Evolutionary conservation across 2,329 filamentous ascomycete genomes (phyloP), one percentile per base, ranked within the genome.

Genomic region (Pseudogymnoascus sp.): DNA sequence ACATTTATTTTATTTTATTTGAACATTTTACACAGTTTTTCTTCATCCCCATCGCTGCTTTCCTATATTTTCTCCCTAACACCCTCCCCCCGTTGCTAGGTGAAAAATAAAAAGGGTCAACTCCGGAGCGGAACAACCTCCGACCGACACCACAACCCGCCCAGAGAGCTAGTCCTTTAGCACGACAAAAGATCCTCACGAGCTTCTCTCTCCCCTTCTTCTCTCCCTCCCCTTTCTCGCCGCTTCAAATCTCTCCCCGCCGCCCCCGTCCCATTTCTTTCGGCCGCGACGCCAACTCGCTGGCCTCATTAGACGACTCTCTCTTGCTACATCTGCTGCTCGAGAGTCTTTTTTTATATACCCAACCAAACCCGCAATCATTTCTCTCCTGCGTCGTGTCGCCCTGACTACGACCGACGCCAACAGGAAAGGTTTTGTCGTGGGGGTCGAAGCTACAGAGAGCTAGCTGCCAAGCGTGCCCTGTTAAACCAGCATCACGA

Each of bases 141-240:
- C 21, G 42, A 47, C 42, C 42, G 42, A 23, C 42, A 14, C 42
- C 18, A 5, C 42, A 47, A 47, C 42, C 42, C 42, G 42, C 42
- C 42, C 42, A 25, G 18, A 14, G 21, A 47, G 42, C 42, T 47
- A 47, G 21, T 47, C 42, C 42, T 47, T 47, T 47, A 47, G 42
- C 42, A 47, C 21, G 21, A 47, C 42, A 47, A 47, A 47, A 47
- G 42, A 47, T 47, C 42, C 42, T 47, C 42, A 25, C 42, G 42
- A 47, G 42, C 42, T 47, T 47, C 42, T 47, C 40, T 44, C 40
- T 42, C 40, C 40, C 40, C 42, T 47, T 47, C 42, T 47, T 47
- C 42, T 44, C 40, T 47, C 42, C 42, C 42, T 47, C 42, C 42
- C 42, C 42, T 47, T 47, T 47, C 42, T 47, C 42, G 42, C 42